phyloP scores from a whole-genome alignment of 768 basidiomycete species.

The Boletus tylopilopsis region DNA sequence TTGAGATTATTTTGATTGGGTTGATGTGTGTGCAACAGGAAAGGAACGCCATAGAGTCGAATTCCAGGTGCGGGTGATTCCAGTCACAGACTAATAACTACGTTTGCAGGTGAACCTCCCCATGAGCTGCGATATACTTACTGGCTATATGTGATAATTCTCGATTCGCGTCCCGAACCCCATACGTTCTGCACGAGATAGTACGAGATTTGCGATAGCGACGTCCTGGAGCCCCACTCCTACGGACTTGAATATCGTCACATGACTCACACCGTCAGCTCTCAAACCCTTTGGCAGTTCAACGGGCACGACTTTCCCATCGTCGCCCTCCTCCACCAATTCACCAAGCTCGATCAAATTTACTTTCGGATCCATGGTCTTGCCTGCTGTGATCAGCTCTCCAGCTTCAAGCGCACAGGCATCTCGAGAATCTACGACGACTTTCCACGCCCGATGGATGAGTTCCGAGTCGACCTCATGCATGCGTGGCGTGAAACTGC shows the following conservation, averaged over 20 bases:
- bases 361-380: slow-evolving; percentile 36
- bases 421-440: slow-evolving; percentile 72
- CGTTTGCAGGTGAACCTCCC: too few species aligned
- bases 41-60: too few species aligned
- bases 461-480: slow-evolving; percentile 64
- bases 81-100: too few species aligned
- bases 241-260: slow-evolving; percentile 90
- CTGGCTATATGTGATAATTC: slow-evolving; percentile 38
- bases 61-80: too few species aligned
- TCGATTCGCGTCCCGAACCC: slow-evolving; percentile 48
- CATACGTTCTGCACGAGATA: slow-evolving; percentile 54
- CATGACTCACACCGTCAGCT: slow-evolving; percentile 54
- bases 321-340: slow-evolving; percentile 32
- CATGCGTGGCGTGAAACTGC: slow-evolving; percentile 82
- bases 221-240: slow-evolving; percentile 88
- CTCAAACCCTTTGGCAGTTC: slow-evolving; percentile 10
- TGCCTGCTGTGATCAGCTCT: slow-evolving; percentile 57
- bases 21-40: too few species aligned
- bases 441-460: slow-evolving; percentile 47
- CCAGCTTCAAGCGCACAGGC: slow-evolving; percentile 80
- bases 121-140: too few species aligned
- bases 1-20: too few species aligned
- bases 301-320: slow-evolving; percentile 10
- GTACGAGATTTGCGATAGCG: slow-evolving; percentile 68
- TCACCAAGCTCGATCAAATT: slow-evolving; percentile 70